These are phyloP conservation scores for Acrodontium crateriforme DNA, from an alignment of 2,329 filamentous ascomycete genomes.

Conservation along the genomic window DNA sequence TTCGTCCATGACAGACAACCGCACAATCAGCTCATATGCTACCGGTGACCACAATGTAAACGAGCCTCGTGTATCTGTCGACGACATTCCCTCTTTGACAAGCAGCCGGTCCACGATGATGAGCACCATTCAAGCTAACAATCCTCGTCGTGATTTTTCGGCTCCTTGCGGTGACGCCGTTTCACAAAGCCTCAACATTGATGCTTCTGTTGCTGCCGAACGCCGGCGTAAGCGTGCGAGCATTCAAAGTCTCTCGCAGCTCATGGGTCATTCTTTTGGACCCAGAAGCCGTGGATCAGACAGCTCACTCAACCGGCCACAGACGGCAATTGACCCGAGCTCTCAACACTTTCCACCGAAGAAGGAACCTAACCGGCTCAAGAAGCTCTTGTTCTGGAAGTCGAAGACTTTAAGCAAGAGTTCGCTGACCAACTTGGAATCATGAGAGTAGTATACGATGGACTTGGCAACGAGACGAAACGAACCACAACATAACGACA, in stretches of 20 bases:
- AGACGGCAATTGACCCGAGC: slow-evolving; percentile 4
- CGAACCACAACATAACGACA: too few relatives aligned
- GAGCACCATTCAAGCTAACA: slow-evolving; percentile 44
- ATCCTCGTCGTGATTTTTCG: slow-evolving; percentile 21
- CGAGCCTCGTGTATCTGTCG: slow-evolving; percentile 55
- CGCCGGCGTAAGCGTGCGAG: slow-evolving; percentile 61
- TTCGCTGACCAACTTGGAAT: too few relatives aligned
- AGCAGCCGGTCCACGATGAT: slow-evolving; percentile 67
- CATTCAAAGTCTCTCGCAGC: slow-evolving; percentile 60
- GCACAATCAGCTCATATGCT: slow-evolving; percentile 54
- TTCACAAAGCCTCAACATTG: slow-evolving; percentile 24
- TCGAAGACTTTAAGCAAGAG: slow-evolving; percentile 28
- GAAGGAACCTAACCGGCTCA: slow-evolving; percentile 56
- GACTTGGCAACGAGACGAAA: too few relatives aligned
- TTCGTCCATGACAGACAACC: slow-evolving; percentile 59
- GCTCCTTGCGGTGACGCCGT: too few relatives aligned
- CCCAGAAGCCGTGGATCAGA: slow-evolving; percentile 60
- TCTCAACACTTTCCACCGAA: slow-evolving; percentile 36
- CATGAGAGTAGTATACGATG: too few relatives aligned
- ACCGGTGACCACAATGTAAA: slow-evolving; percentile 51
- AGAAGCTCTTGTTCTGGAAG: slow-evolving; percentile 72
- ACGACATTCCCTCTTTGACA: slow-evolving; percentile 60
- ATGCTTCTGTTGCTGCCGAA: slow-evolving; percentile 19
- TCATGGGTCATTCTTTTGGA: slow-evolving; percentile 59
- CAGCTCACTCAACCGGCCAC: slow-evolving; percentile 44